Evolutionary conservation across 768 basidiomycete genomes (phyloP), one percentile per base, ranked within the genome.

Genomic region (Lentinula guzmanii): DNA sequence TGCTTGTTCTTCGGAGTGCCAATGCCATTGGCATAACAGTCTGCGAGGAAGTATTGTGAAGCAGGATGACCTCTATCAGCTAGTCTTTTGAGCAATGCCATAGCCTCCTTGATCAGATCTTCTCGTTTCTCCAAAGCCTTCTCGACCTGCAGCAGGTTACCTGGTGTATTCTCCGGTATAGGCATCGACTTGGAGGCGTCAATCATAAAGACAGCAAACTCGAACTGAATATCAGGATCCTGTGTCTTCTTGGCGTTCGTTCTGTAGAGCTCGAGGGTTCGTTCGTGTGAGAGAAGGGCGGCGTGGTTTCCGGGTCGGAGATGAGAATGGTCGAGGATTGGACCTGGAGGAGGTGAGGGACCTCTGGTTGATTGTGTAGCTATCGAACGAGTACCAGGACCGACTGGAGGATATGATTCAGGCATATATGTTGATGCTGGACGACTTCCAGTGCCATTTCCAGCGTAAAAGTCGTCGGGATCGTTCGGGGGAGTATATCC

Each of bases 151-250:
- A 93, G 80, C 51, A 91, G 81, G 67, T 93, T 91, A 34, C 85
- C 88, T 0, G 84, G 80, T 2, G 88, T 87, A 15, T 77, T 81
- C 2, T 76, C 76, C 4, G 92, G 91, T 61, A 91, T 86, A 45
- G 89, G 89, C 71, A 94, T 84, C 2, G 89, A 86, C 74, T 96
- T 97, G 53, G 94, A 91, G 53, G 95, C 93, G 70, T 98, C 97
- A 70, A 99, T 90, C 91, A 98, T 95, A 81, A 98, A 98, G 8
- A 95, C 93, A 43, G 96, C 93, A 67, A 99, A 98, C 72, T 99
- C 97, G 79, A 95, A 98, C 71, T 96, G 95, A 60, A 98, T 78
- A 69, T 98, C 93, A 0, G 96, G 95, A 72, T 98, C 94, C 76
- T 97, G 94, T 0, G 95, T 97, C 77, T 98, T 98, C 78, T 96